Evolutionary conservation across 2,329 filamentous ascomycete species (phyloP), one percentile per base, ranked within the genome.

Genomic region (Paraphaeosphaeria sporulosa): DNA sequence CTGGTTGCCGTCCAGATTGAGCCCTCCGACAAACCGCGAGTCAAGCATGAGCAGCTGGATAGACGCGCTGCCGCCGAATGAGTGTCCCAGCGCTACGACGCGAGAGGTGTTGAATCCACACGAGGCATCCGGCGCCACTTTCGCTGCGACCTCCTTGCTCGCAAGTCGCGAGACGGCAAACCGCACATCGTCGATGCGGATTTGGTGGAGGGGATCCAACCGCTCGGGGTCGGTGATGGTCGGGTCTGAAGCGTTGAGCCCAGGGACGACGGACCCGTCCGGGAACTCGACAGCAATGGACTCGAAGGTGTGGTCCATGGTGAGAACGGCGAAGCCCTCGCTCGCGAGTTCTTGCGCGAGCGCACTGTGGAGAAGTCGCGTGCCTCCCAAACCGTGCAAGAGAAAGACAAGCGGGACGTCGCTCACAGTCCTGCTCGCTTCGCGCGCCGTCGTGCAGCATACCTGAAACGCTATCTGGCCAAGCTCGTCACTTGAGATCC

Each of bases 61-160:
- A 7, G 71, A 66, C 10, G 70, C 70, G 4, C 68, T 67, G 30
- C 73, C 74, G 23, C 74, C 73, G n/a, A 74, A 61, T 2, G 74
- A 77, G 50, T 77, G 73, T 2, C 74, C 74, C n/a, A 66, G 62
- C n/a, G 71, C 50, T 6, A 46, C 65, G 23, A 53, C 61, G 15
- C 52, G 49, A 7, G 46, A 42, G 43, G 38, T 59, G 40, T 61
- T 44, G 50, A 64, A 65, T 10, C 53, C 63, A 32, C 57, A 59
- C 6, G 34, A 38, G 1, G 58, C 53, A 1, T 50, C 58, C 15
- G 64, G 65, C 1, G 59, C 27, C n/a, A 68, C 32, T 13, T 52
- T 52, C 43, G 57, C n/a, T 2, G 59, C 57, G 2, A 64, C 58
- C 8, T 46, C 40, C n/a, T 19, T 49, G 36, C 32, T 27, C 15